Conservation (phyloP, 2,329 filamentous ascomycete genomes). For the Phaeosphaeria sp. region DNA sequence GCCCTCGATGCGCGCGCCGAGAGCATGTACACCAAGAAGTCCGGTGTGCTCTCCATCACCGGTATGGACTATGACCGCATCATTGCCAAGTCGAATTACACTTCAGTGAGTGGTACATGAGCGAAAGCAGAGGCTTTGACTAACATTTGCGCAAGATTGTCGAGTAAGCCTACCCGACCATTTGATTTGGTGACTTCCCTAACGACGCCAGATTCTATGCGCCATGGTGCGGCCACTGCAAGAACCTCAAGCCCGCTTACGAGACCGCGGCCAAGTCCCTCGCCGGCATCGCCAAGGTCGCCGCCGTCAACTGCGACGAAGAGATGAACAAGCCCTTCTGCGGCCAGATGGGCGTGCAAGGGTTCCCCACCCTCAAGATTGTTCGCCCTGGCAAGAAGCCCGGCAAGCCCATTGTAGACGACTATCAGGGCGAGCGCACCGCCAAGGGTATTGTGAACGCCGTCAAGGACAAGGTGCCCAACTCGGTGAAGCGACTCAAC, state of each 20-base stretch:
- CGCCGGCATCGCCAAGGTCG: constrained; percentile 91
- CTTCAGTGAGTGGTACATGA: constrained; percentile 69
- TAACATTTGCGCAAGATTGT: constrained; percentile 41
- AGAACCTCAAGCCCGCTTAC: constrained; percentile 93
- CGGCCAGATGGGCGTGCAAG: constrained; percentile 83
- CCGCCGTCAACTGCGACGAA: constrained; percentile 93
- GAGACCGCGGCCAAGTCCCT: constrained; percentile 92
- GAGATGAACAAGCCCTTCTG: constrained; percentile 91
- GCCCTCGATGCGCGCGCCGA: constrained; percentile 72
- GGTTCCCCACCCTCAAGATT: constrained; percentile 96
- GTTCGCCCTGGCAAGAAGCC: constrained; percentile 83
- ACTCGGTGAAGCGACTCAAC: constrained; percentile 82
- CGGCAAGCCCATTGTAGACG: constrained; percentile 81
- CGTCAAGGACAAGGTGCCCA: constrained; percentile 86
- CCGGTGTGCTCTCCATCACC: constrained; percentile 83
- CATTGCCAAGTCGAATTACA: constrained; percentile 89
- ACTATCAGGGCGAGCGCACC: constrained; percentile 84
- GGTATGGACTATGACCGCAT: constrained; percentile 79
- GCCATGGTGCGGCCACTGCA: constrained; percentile 96
- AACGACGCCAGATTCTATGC: constrained; percentile 80
- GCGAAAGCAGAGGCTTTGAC: neutral
- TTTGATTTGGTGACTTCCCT: constrained; percentile 3
- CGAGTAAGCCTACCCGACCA: constrained; percentile 40
- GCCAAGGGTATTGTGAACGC: constrained; percentile 89
- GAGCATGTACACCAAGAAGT: constrained; percentile 83